phyloP scores from a whole-genome alignment of 2,329 filamentous ascomycete species.

The Ophiosphaerella herpotricha region DNA sequence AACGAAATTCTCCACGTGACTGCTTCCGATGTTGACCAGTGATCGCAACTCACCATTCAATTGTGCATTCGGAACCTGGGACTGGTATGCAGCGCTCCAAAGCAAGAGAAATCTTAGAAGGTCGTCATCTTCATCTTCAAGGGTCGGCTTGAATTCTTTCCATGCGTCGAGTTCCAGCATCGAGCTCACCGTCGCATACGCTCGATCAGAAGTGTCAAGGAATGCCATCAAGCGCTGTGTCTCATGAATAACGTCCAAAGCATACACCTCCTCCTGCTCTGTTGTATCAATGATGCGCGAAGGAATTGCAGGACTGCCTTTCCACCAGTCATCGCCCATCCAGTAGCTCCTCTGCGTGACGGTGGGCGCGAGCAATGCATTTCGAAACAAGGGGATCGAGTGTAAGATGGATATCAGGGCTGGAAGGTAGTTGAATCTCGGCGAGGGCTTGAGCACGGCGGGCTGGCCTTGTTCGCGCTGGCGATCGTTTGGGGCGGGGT shows the following conservation, averaged over 20 bases:
- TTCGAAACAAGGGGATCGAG: constrained; percentile 62
- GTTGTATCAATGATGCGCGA: constrained; percentile 56
- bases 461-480: constrained; percentile 56
- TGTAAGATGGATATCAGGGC: constrained; percentile 66
- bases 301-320: constrained; percentile 57
- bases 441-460: constrained; percentile 61
- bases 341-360: constrained; percentile 57
- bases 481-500: constrained; percentile 55
- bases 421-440: constrained; percentile 59
- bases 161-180: constrained; percentile 52
- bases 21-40: constrained; percentile 39
- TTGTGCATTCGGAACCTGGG: constrained; percentile 48
- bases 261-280: constrained; percentile 31
- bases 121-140: constrained; percentile 42
- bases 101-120: constrained; percentile 54
- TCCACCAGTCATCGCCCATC: constrained; percentile 65
- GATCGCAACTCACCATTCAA: constrained; percentile 53
- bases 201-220: constrained; percentile 60
- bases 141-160: constrained; percentile 19
- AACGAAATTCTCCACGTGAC: constrained; percentile 30
- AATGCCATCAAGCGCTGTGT: constrained; percentile 66
- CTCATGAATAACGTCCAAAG: constrained; percentile 58
- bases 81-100: constrained; percentile 55
- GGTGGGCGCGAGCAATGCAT: constrained; percentile 59
- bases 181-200: constrained; percentile 62